These are phyloP conservation scores for Coemansia sp. DNA, from an alignment of 371 early-diverging fungal species.

Conservation along the genomic window DNA sequence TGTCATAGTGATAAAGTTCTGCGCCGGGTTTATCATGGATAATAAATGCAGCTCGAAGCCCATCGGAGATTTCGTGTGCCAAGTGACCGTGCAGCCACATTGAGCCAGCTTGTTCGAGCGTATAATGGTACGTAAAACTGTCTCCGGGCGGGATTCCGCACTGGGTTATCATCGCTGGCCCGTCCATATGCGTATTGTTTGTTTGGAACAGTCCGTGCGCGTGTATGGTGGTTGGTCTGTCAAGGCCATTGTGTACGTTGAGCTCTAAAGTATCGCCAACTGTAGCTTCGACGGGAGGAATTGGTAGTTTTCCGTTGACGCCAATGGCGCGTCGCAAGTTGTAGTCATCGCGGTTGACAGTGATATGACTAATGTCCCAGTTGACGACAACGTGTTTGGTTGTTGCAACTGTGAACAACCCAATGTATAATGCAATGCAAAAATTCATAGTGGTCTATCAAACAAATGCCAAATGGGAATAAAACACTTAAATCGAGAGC, in stretches of 20 bases:
- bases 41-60: conserved; percentile 25
- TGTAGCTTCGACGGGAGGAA: conserved; percentile 34
- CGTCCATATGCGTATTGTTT: conserved; percentile 60
- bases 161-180: conserved; percentile 59
- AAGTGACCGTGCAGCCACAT: conserved; percentile 40
- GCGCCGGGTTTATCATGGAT: conserved; percentile 11
- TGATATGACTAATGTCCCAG: conserved; percentile 68
- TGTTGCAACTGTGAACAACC: no score
- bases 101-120: conserved; percentile 16
- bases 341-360: conserved; percentile 61
- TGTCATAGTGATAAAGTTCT: conserved; percentile 17
- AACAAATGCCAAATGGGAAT: no score
- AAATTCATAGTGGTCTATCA: no score
- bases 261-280: conserved; percentile 59
- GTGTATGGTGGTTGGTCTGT: background rate
- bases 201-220: conserved; percentile 49
- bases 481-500: no score
- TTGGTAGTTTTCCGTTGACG: conserved; percentile 71
- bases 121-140: conserved; percentile 14
- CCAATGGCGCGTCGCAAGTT: conserved; percentile 61
- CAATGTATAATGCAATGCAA: no score
- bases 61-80: conserved; percentile 34
- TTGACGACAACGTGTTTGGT: conserved; percentile 54
- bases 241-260: conserved; percentile 31
- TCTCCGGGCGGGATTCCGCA: conserved; percentile 24